Percentiles rank a stretch among this genome's conserved stretches.
Evolutionary conservation across 495 filamentous ascomycete genomes (phyloP).

Genomic region (Cercophora samala): DNA sequence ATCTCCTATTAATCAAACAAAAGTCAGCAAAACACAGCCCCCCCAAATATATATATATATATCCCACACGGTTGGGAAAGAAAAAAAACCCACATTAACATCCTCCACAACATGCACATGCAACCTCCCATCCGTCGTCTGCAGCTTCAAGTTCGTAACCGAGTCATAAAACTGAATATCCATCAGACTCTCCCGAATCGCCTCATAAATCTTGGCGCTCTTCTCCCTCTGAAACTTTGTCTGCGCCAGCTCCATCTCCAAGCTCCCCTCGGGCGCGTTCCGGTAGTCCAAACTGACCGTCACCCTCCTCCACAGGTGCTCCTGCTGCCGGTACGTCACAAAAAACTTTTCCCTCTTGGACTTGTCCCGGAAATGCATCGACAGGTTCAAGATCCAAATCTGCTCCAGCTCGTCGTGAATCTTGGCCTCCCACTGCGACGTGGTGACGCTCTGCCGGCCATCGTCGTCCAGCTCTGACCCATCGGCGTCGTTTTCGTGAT

Average conservation of each 20-base stretch:
- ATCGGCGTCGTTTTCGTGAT: constrained; percentile 6
- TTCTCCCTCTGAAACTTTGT: constrained; percentile 89
- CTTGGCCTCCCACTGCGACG: constrained; percentile 53
- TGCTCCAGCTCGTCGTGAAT: constrained; percentile 79
- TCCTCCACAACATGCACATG: constrained; percentile 99
- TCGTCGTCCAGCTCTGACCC: constrained; percentile 28
- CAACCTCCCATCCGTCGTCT: constrained; percentile 82
- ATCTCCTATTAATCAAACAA: constrained; percentile 57
- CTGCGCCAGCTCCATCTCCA: constrained; percentile 76
- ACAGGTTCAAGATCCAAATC: constrained; percentile 94
- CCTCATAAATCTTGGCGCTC: constrained; percentile 90
- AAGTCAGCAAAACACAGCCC: not conserved
- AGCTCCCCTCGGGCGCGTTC: constrained; percentile 64
- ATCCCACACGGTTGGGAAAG: too few species aligned
- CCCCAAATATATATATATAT: not conserved
- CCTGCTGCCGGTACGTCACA: constrained; percentile 80
- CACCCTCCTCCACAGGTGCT: constrained; percentile 77
- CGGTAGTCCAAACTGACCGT: constrained; percentile 96
- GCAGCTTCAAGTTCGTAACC: constrained; percentile 92
- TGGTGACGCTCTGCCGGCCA: constrained; percentile 42
- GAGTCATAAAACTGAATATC: constrained; percentile 95
- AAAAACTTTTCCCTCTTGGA: constrained; percentile 98
- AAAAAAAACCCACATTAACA: constrained; percentile 56
- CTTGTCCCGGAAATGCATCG: constrained; percentile 96
- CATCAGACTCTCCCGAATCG: constrained; percentile 83